These are phyloP conservation scores for Aspergillus melleus DNA, from an alignment of 2,329 filamentous ascomycete species.

Conservation along the genomic window DNA sequence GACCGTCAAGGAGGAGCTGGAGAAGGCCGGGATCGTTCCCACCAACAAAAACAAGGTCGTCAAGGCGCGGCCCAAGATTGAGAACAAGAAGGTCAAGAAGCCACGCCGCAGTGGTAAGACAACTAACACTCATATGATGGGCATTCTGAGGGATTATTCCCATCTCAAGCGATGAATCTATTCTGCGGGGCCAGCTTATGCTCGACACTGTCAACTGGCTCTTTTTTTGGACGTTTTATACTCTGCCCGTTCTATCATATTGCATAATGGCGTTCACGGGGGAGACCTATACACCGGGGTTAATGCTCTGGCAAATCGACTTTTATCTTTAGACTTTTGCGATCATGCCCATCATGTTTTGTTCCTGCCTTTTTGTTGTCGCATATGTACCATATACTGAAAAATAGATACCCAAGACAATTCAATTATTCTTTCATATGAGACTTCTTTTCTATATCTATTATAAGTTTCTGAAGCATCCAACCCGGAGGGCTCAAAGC, in stretches of 20 bases:
- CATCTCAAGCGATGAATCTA: constrained; percentile 40
- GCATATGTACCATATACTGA: constrained; percentile 15
- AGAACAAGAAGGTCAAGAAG: constrained; percentile 74
- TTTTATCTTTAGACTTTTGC: neutral
- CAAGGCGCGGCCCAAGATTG: constrained; percentile 55
- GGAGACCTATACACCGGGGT: neutral
- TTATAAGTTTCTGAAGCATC: neutral
- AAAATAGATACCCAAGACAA: constrained; percentile 15
- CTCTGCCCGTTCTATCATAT: neutral
- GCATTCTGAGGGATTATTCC: constrained; percentile 74
- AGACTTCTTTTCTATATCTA: neutral
- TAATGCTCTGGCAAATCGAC: neutral
- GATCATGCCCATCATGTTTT: neutral
- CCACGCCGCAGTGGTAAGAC: constrained; percentile 73
- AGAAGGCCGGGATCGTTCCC: constrained; percentile 77
- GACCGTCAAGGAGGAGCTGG: constrained; percentile 74
- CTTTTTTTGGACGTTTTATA: neutral
- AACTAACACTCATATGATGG: constrained; percentile 84
- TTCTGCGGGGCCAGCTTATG: neutral
- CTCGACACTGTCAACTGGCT: neutral
- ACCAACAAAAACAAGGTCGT: constrained; percentile 75
- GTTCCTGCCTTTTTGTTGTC: neutral
- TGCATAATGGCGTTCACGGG: neutral
- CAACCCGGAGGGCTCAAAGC: constrained; percentile 15
- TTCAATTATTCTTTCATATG: neutral